Percentiles rank a stretch among this genome's conserved stretches.
These are phyloP conservation scores for Globisporangium echinulatum DNA, from an alignment of 352 stramenopile species.

Conservation along the genomic window DNA sequence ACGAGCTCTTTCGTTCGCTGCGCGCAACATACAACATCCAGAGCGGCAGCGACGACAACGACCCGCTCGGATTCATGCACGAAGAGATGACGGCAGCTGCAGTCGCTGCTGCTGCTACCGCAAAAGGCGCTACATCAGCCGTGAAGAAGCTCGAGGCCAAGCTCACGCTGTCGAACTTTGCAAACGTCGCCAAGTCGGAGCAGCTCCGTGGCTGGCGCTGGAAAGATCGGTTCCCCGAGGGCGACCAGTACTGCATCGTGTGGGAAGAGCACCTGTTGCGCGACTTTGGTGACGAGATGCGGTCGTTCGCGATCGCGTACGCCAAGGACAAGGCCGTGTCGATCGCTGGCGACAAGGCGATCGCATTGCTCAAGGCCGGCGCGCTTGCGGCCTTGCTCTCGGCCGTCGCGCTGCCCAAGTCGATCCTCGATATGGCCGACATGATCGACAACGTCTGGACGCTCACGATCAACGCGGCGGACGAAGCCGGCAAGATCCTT, in stretches of 20 bases:
- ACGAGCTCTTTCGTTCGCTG: conserved; percentile 71
- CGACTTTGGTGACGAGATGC: conserved; percentile 78
- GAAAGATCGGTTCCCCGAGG: conserved; percentile 74
- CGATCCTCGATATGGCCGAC: conserved; percentile 54
- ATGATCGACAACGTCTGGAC: conserved; percentile 85
- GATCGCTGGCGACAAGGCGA: conserved; percentile 64
- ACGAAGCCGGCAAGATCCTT: conserved; percentile 68
- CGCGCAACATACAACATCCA: conserved; percentile 45
- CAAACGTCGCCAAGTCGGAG: conserved; percentile 3
- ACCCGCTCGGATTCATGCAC: conserved; percentile 35
- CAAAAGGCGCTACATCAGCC: background rate
- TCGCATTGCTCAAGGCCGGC: conserved; percentile 44
- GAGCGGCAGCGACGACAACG: conserved; percentile 13
- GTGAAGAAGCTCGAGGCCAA: conserved; percentile 3
- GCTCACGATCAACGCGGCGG: conserved; percentile 66
- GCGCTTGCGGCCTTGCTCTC: conserved; percentile 69
- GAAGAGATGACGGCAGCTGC: conserved; percentile 18
- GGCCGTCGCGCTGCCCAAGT: conserved; percentile 64
- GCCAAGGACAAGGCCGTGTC: conserved; percentile 46
- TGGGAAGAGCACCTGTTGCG: conserved; percentile 71
- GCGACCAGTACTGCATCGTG: conserved; percentile 73
- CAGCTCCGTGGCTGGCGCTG: conserved; percentile 63
- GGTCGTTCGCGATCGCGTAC: conserved; percentile 46
- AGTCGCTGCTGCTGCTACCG: background rate
- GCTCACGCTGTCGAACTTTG: conserved; percentile 7